A percentile compares a stretch with the other conserved stretches of the same genome.
Conservation (phyloP, 1,139 yeast species). For the Ogataea hybrid region DNA sequence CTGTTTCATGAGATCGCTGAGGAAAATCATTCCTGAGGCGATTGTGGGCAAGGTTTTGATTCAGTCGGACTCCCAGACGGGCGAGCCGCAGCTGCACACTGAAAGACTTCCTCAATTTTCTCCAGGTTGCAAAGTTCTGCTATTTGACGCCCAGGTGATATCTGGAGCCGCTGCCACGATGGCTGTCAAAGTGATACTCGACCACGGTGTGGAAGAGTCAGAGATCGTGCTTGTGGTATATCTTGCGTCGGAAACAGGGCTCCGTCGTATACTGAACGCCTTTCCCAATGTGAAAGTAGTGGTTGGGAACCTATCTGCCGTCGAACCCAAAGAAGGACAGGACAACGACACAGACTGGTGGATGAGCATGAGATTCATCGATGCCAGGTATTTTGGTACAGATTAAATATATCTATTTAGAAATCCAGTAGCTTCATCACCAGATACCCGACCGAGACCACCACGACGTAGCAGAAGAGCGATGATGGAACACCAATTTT, state of each 20-base stretch:
- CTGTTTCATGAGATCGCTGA: conserved; percentile 77
- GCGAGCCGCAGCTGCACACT: conserved; percentile 89
- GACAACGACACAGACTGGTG: conserved; percentile 49
- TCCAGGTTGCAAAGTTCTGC: conserved; percentile 47
- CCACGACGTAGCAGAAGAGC: conserved; percentile 61
- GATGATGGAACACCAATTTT: conserved; percentile 89
- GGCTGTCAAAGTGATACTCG: conserved; percentile 87
- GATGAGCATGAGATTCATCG: conserved; percentile 71
- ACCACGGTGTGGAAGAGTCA: conserved; percentile 66
- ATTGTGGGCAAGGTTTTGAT: conserved; percentile 80
- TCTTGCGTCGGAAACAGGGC: conserved; percentile 76
- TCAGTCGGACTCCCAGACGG: conserved; percentile 84
- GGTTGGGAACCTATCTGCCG: conserved; percentile 61
- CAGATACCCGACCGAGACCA: conserved; percentile 77
- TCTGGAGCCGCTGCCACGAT: conserved; percentile 94
- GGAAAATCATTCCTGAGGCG: conserved; percentile 73
- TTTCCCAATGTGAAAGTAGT: conserved; percentile 62
- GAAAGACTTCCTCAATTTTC: conserved; percentile 52
- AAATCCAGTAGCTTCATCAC: conserved; percentile 47
- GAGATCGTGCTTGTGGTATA: conserved; percentile 71
- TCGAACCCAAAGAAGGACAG: conserved; percentile 29
- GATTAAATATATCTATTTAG: conserved; percentile 33
- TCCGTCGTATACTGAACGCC: conserved; percentile 72
- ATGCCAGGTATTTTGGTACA: conserved; percentile 78
- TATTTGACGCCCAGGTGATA: conserved; percentile 84